Evolutionary conservation across 192 early-diverging fungal genomes (phyloP).

Genomic region (Rhizoclosmatium globosum): DNA sequence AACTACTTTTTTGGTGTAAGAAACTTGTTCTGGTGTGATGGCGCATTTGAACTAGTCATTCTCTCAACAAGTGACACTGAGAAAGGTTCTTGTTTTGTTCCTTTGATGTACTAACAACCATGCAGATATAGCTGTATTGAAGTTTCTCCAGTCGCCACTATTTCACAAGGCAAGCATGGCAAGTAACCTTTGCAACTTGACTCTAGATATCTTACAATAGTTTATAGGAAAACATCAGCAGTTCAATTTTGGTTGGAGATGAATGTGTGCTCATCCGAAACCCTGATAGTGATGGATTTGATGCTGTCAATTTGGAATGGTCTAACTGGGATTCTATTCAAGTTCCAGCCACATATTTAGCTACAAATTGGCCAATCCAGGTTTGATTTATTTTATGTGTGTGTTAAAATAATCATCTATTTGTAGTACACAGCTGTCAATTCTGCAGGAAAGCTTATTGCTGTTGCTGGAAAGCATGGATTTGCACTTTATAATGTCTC

Average conservation of each 20-base stretch:
- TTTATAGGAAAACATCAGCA: no score
- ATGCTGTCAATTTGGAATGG: slow-evolving; percentile 71
- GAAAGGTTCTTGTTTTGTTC: slow-evolving; percentile 24
- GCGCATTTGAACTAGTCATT: slow-evolving; percentile 73
- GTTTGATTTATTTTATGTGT: slow-evolving; percentile 47
- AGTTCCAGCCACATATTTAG: slow-evolving; percentile 77
- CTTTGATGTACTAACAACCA: no score
- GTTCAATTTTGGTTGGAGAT: slow-evolving; percentile 74
- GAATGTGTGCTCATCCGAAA: slow-evolving; percentile 74
- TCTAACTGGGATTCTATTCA: slow-evolving; percentile 71
- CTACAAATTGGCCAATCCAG: slow-evolving; percentile 83
- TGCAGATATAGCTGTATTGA: slow-evolving; percentile 59
- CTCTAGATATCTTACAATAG: no score
- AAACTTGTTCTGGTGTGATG: slow-evolving; percentile 65
- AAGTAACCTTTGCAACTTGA: no score
- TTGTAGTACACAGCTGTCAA: slow-evolving; percentile 72
- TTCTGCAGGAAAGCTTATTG: slow-evolving; percentile 75
- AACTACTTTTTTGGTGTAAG: slow-evolving; percentile 14
- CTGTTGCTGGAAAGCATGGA: slow-evolving; percentile 86
- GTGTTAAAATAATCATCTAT: background rate
- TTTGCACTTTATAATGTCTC: slow-evolving; percentile 79
- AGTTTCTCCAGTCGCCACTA: slow-evolving; percentile 66
- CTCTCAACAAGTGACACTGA: slow-evolving; percentile 50
- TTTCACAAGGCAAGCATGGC: no score
- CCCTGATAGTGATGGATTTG: slow-evolving; percentile 68